These are phyloP conservation scores for Proliferodiscus dingleyae DNA, from an alignment of 2,329 filamentous ascomycete species.

Conservation along the genomic window DNA sequence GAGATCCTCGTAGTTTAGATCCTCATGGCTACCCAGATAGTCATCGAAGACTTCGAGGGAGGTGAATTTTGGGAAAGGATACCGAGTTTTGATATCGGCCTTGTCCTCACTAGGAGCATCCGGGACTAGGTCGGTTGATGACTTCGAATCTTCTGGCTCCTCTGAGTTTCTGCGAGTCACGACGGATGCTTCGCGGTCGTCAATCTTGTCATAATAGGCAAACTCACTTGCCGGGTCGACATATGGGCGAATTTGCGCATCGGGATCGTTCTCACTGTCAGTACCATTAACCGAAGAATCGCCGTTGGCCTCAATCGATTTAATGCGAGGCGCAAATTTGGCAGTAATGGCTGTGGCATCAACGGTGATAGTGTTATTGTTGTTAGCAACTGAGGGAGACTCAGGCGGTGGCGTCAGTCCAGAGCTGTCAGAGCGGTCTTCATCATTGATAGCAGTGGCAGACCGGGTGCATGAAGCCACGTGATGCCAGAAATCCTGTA, in stretches of 20 bases:
- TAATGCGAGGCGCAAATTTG: background rate
- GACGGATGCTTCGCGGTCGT: constrained; percentile 15
- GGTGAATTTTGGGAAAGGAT: constrained; percentile 24
- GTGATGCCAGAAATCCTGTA: constrained; percentile 28
- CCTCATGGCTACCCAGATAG: constrained; percentile 22
- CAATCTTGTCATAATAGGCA: constrained; percentile 23
- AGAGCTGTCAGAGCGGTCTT: constrained; percentile 18
- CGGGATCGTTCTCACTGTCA: constrained; percentile 3
- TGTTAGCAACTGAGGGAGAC: constrained; percentile 9
- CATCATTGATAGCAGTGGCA: constrained; percentile 16
- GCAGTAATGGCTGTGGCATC: background rate
- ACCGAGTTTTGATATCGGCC: constrained; percentile 8
- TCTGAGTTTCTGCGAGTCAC: constrained; percentile 12
- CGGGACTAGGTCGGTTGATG: constrained; percentile 1
- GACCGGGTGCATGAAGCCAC: constrained; percentile 23
- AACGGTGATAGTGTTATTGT: constrained; percentile 1
- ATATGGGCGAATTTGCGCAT: constrained; percentile 15
- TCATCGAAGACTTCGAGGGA: constrained; percentile 21
- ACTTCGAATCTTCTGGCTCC: constrained; percentile 10
- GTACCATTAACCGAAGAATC: constrained; percentile 1
- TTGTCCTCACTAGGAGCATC: constrained; percentile 9
- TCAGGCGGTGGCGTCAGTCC: constrained; percentile 21
- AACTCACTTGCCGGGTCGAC: constrained; percentile 13
- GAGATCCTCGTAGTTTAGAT: constrained; percentile 23
- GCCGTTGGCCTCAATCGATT: constrained; percentile 9